Base-by-base conservation (phyloP, 441 rosid species). In the Bocquillonia castaneifolia region DNA sequence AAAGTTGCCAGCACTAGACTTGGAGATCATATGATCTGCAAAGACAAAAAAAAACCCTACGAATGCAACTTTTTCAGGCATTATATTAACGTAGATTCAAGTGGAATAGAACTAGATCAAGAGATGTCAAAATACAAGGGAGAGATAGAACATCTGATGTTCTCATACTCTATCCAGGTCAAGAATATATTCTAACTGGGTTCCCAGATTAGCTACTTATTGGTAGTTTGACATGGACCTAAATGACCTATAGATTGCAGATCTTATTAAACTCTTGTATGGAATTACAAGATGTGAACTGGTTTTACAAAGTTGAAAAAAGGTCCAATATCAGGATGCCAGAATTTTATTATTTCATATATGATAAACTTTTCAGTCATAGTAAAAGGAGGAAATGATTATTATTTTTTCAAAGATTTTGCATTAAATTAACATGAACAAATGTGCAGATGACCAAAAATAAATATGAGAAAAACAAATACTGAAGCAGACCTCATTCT, bases 401-500 rank as follows among this genome's bases (percentile, higher is more conserved):
- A 31, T 22, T 31, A 18, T 7, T 14, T 52, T 10, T n/a, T 22
- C 13, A 20, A 48, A 34, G n/a, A 17, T 37, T 17, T 18, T 23
- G 18, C 48, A 42, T 37, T 18, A 50, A 51, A 34, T 6, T 12
- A 29, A 40, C 3, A 8, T n/a, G n/a, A 22, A 48, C 13, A 61
- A 45, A 51, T 5, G 14, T 15, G 0, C 3, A n/a, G 3, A 31
- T 34, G 64, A 32, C 40, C 36, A 63, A 20, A 28, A 13, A 45
- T 17, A 48, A 25, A 52, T 15, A 66, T 57, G 59, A 32, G 62
- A 54, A 59, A 55, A 75, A 61, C 4, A 52, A 37, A 51, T 15
- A 56, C 13, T 20, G 64, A 65, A 59, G 66, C 76, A 67, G 54
- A 96, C 99, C 99, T 93, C 99, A 29, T 82, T 82, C 82, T 93